phyloP scores from a whole-genome alignment of 2,329 filamentous ascomycete species.

The Paracamarosporium sp. region DNA sequence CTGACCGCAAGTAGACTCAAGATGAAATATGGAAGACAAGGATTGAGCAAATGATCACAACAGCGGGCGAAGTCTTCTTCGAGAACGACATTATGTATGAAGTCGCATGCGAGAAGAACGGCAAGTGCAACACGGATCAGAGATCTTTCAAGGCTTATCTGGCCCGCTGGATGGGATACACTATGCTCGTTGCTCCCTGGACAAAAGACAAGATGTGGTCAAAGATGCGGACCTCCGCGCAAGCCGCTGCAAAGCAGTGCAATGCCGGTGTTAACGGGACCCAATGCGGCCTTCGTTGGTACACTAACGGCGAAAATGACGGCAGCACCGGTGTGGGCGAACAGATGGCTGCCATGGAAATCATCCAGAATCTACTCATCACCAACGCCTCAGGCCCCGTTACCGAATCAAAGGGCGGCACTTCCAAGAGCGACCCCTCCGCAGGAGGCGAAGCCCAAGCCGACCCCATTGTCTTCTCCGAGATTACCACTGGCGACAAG shows the following conservation, averaged over 20 bases:
- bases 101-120: constrained; percentile 54
- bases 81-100: constrained; percentile 55
- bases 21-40: constrained; percentile 39
- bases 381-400: constrained; percentile 43
- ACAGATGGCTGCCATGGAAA: constrained; percentile 65
- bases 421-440: constrained; percentile 54
- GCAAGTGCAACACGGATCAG: constrained; percentile 57
- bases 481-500: constrained; percentile 66
- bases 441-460: constrained; percentile 44
- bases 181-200: constrained; percentile 48
- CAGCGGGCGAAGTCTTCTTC: constrained; percentile 51
- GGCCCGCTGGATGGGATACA: constrained; percentile 51
- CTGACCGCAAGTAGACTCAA: constrained; percentile 34
- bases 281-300: constrained; percentile 57
- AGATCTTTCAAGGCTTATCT: constrained; percentile 56
- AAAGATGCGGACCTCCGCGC: constrained; percentile 61
- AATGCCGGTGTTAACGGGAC: constrained; percentile 54
- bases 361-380: constrained; percentile 57
- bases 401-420: constrained; percentile 60
- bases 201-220: constrained; percentile 53
- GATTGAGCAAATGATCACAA: constrained; percentile 43
- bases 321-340: constrained; percentile 62
- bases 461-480: constrained; percentile 34
- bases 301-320: constrained; percentile 51
- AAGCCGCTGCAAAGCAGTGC: constrained; percentile 63